Evolutionary conservation across 2,329 filamentous ascomycete genomes (phyloP), one percentile per base, ranked within the genome.

Genomic region (Venturia effusa): DNA sequence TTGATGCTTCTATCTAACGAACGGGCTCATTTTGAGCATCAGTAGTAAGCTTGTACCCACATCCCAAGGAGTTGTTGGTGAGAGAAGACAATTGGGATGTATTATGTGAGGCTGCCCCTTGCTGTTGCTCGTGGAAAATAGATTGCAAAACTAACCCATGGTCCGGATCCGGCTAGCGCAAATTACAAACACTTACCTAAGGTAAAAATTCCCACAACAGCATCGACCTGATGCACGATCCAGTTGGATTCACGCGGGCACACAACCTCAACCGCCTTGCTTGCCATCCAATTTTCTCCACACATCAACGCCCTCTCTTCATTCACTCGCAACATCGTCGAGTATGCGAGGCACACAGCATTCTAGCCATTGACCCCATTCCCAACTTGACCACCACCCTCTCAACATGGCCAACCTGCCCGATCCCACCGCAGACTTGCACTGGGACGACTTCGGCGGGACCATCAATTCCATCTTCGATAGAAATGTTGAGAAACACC

Each of bases 401-500:
- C 34, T 43, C 40, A 60, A 27, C 11, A 43, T 40, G 37, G 59
- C 59, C 15, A 19, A 43, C 13, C 30, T 68, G 37, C 88, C 87
- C 13, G 85, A 89, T 74, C 87, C 88, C 57, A 88, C 86, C 0
- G 76, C 77, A 61, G 84, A 88, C 74, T 82, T 90, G 61, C 78
- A 87, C 70, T 90, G 87, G 87, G 81, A 81, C 55, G 82, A 81
- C 71, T 89, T 84, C 72, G 74, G 78, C 64, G 85, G 85, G 39
- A 79, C 87, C 17, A 90, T 92, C 69, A 86, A 90, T 69, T 84
- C 89, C 64, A 84, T 86, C 67, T 92, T 92, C 70, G 77, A 78
- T 64, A 74, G 76, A 57, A 88, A 89, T 77, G 90, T 90, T 10
- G 74, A 81, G 71, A 81, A 78, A 66, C 81, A 89, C 70, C 91